Base-by-base conservation (phyloP, 805 yeast species). In the Metschnikowia aberdeeniae region DNA sequence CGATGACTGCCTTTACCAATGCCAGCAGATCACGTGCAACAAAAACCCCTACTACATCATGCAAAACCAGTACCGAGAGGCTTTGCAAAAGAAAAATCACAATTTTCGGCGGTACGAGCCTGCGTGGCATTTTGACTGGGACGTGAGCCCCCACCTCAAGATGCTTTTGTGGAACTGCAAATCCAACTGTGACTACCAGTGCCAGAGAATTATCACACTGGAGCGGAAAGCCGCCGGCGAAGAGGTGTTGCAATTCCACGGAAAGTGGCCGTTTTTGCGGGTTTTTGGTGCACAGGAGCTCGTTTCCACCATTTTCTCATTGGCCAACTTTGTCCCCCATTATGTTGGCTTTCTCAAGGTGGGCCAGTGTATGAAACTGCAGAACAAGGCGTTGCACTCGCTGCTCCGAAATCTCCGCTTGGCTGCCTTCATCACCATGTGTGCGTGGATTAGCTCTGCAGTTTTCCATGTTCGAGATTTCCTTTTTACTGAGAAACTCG, bases 191-290 rank as follows among this genome's bases (percentile, higher is more conserved):
- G 98, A 93, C 65, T 93, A 93, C 63, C 85, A 82, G 55, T 93
- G 99, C 62, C 98, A 93, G 63, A 81, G 89, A 45, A 60, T 79
- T 7, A 70, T 92, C 36, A 89, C 96, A 0, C 57, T 59, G 1
- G 68, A 76, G 32, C 70, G 96, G 19, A 64, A 67, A 12, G 52
- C 46, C 0, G 52, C 64, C 2, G 71, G 74, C n/a, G 72, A 76
- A 47, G 82, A 80, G 45, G 68, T 88, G 0, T 75, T 75, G 34
- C 99, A 93, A 62, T 93, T 88, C 66, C 97, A 93, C 63, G 99
- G 99, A 0, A 93, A 93, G 67, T 93, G 99, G 99, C 98, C 98
- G 2, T 93, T 93, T 58, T 50, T 71, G 13, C 73, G 99, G 40
- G 59, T 86, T 0, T 64, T 75, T n/a, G 95, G 95, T 0, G 69